Percentiles rank a stretch among this genome's conserved stretches.
phyloP scores from a whole-genome alignment of 441 rosid species.

The Aquilaria agallochum region DNA sequence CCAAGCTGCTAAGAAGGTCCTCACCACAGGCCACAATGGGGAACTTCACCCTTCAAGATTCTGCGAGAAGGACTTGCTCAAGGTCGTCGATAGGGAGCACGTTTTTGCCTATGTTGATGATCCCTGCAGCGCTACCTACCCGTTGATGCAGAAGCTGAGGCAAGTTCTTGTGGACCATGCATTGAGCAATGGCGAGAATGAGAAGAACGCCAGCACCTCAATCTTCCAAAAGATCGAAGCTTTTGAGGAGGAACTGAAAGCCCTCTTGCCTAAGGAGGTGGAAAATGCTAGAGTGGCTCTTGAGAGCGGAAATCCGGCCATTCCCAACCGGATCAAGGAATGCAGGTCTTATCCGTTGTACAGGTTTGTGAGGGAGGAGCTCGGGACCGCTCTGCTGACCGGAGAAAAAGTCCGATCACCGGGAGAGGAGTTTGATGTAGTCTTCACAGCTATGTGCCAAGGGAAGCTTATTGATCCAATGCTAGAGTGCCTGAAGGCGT shows the following conservation, averaged over 20 bases:
- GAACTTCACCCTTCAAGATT: slow-evolving; percentile 60
- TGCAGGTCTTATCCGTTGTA: slow-evolving; percentile 58
- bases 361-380: slow-evolving; percentile 49
- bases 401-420: slow-evolving; percentile 47
- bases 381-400: slow-evolving; percentile 35
- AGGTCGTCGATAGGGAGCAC: slow-evolving; percentile 44
- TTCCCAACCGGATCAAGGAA: slow-evolving; percentile 47
- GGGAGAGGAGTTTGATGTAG: slow-evolving; percentile 53
- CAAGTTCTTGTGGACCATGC: slow-evolving; percentile 58
- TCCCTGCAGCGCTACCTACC: slow-evolving; percentile 49
- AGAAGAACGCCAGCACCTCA: slow-evolving; percentile 38
- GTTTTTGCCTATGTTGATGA: slow-evolving; percentile 53
- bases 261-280: slow-evolving; percentile 44
- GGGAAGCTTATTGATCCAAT: slow-evolving; percentile 60
- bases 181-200: slow-evolving; percentile 42
- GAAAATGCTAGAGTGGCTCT: slow-evolving; percentile 30
- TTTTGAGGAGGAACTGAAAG: slow-evolving; percentile 48
- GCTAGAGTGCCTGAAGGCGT: slow-evolving; percentile 47
- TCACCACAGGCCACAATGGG: slow-evolving; percentile 36
- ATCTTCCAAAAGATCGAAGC: slow-evolving; percentile 48
- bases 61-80: slow-evolving; percentile 55
- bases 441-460: slow-evolving; percentile 45
- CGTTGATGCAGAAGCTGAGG: slow-evolving; percentile 58
- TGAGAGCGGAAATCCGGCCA: slow-evolving; percentile 32
- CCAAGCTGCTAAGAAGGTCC: slow-evolving; percentile 39